phyloP scores from a whole-genome alignment of 345 rosid genomes.

The Moricandia arvensis region DNA sequence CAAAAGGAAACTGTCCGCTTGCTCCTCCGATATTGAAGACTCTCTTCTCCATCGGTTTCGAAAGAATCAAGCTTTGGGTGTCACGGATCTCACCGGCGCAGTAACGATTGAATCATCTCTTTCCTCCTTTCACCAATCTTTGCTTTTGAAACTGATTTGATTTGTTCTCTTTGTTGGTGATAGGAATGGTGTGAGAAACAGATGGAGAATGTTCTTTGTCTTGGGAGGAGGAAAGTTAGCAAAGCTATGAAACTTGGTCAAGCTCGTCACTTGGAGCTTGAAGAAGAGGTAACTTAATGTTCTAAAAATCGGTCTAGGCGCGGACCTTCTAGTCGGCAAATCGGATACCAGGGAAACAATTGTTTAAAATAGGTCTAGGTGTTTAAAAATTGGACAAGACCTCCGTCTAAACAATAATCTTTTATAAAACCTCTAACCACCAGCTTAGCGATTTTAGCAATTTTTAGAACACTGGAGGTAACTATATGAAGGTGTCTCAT shows the following conservation, averaged over 20 bases:
- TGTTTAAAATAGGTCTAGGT: too few species aligned
- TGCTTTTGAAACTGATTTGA: background rate
- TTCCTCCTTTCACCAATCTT: background rate
- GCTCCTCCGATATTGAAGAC: constrained; percentile 57
- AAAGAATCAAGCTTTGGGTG: constrained; percentile 54
- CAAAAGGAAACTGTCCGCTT: constrained; percentile 38
- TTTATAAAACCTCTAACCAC: too few species aligned
- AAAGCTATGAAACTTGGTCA: constrained; percentile 74
- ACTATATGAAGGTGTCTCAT: too few species aligned
- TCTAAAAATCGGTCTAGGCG: too few species aligned
- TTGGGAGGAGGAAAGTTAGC: constrained; percentile 42
- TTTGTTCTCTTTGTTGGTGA: background rate
- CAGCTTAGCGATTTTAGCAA: too few species aligned
- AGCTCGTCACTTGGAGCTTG: constrained; percentile 71
- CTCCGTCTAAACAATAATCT: too few species aligned
- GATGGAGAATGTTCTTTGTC: constrained; percentile 57
- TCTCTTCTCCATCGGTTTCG: constrained; percentile 52
- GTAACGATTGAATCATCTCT: constrained; percentile 33
- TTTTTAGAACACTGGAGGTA: too few species aligned
- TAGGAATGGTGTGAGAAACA: constrained; percentile 96
- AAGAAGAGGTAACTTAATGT: constrained; percentile 54
- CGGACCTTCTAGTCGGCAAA: too few species aligned
- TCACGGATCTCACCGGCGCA: constrained; percentile 66
- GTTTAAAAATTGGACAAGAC: too few species aligned
- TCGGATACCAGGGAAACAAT: too few species aligned